Base-by-base conservation (phyloP, 352 stramenopile genomes). In the Aphanomyces invadans region DNA sequence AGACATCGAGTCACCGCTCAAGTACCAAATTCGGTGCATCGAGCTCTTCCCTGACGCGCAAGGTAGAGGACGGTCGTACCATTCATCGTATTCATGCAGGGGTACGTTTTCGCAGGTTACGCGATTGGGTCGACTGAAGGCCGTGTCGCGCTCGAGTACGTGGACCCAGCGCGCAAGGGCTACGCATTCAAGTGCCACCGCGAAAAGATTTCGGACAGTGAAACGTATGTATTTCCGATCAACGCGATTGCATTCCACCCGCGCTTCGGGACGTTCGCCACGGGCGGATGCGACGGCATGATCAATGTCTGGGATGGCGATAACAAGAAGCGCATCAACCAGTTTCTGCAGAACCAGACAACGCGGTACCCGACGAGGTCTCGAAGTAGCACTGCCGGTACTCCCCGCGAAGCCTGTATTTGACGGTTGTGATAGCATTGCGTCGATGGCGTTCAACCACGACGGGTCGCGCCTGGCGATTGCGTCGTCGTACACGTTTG, bases 111-210 rank as follows among this genome's bases (percentile, higher is more conserved):
- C 17, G 73, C 68, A 2, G 86, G 95, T 1, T 97, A 96, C 69
- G 96, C 93, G 1, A 71, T 98, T 23, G 91, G 88, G 15, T 98
- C 90, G 52, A 97, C 98, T 66, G 97, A 99, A 74, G 97, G 97
- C 9, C 82, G 96, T 31, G 96, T 99, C 15, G 95, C 91, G 15
- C 92, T 99, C 54, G 95, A 99, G 75, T 98, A 98, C 76, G 81
- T 98, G 62, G 75, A 87, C 38, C 72, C 73, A 28, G 66, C 52
- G 7, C 59, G 70, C 39, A 71, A 33, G 33, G 52, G 59, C 69
- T 99, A 98, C 75, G 93, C 95, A 36, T 99, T 99, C 81, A 99
- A 98, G 73, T 99, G 96, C 73, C 97, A 99, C 76, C 86, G 96
- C 36, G 87, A 91, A 64, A 92, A 92, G 68, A 71, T 90, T 46